A percentile compares a stretch with the other conserved stretches of the same genome.
These are phyloP conservation scores for Scutellaria barbata DNA, from an alignment of 257 asterid species.

Conservation along the genomic window DNA sequence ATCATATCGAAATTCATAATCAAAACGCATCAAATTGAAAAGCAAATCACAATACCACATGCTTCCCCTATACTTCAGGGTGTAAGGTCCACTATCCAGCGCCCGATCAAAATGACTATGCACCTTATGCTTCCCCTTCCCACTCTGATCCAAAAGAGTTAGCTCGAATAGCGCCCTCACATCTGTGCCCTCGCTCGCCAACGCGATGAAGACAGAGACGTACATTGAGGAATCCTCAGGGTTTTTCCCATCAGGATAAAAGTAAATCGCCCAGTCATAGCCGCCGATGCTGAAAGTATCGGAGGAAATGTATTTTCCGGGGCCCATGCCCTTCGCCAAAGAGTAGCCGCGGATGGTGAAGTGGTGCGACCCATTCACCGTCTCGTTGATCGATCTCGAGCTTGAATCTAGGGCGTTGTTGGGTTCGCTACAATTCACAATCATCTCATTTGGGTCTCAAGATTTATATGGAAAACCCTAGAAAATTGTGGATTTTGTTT, in stretches of 20 bases:
- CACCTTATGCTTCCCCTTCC: slow-evolving; percentile 82
- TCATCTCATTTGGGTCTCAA: slow-evolving; percentile 51
- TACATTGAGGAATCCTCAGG: slow-evolving; percentile 71
- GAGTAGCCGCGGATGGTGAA: slow-evolving; percentile 88
- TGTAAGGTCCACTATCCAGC: slow-evolving; percentile 86
- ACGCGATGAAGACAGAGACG: slow-evolving; percentile 81
- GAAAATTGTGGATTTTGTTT: slow-evolving; percentile 3
- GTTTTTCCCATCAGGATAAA: slow-evolving; percentile 87
- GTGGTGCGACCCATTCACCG: slow-evolving; percentile 84
- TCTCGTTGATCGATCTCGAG: slow-evolving; percentile 78
- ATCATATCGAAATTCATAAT: background rate
- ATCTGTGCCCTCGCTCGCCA: slow-evolving; percentile 87
- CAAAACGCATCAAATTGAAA: slow-evolving; percentile 4
- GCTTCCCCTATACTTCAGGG: slow-evolving; percentile 86
- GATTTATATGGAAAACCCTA: slow-evolving; percentile 38
- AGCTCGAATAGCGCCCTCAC: slow-evolving; percentile 87
- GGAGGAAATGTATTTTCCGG: slow-evolving; percentile 73
- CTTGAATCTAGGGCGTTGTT: slow-evolving; percentile 45
- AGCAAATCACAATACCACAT: slow-evolving; percentile 70
- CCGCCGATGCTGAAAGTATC: slow-evolving; percentile 83
- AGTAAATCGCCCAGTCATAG: slow-evolving; percentile 85
- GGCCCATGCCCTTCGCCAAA: slow-evolving; percentile 86
- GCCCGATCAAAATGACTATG: slow-evolving; percentile 93
- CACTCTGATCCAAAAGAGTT: slow-evolving; percentile 85
- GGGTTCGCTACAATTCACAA: slow-evolving; percentile 47